Conservation (phyloP, 495 filamentous ascomycete species). For the Emericellopsis terricola region DNA sequence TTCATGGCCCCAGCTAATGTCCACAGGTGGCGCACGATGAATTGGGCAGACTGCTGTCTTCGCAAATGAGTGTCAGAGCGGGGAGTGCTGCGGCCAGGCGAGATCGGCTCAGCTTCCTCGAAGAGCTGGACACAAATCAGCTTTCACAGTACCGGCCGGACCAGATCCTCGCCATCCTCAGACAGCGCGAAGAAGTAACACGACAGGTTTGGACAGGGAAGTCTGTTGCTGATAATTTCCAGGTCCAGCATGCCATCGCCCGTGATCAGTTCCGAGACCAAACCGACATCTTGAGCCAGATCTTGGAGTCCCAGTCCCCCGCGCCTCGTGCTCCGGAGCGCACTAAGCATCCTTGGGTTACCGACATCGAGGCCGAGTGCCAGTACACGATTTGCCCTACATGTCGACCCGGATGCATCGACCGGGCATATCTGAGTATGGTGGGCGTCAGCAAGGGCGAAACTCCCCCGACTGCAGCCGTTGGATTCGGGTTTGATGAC, state of each 20-base stretch:
- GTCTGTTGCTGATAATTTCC: conserved; percentile 1
- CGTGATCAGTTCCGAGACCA: conserved; percentile 1
- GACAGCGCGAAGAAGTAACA: conserved; percentile 24
- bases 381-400: conserved; percentile 29
- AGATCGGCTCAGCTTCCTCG: conserved; percentile 23
- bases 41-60: conserved; percentile 2
- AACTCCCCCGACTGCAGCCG: conserved; percentile 18
- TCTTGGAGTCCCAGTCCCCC: neutral
- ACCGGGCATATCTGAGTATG: conserved; percentile 30
- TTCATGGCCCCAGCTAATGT: conserved; percentile 3
- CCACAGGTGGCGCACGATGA: conserved; percentile 7
- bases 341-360: conserved; percentile 16
- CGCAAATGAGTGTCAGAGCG: conserved; percentile 11
- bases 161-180: conserved; percentile 20
- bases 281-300: neutral
- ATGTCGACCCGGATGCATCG: conserved; percentile 25
- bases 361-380: conserved; percentile 22
- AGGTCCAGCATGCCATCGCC: conserved; percentile 11
- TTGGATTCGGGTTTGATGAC: conserved; percentile 23
- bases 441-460: conserved; percentile 27
- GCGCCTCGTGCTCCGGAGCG: neutral
- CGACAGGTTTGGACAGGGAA: no score
- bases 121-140: conserved; percentile 30
- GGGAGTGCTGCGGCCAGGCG: conserved; percentile 15
- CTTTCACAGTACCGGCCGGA: conserved; percentile 21